Conservation (phyloP, 2,329 filamentous ascomycete species). For the Fusarium clavum region DNA sequence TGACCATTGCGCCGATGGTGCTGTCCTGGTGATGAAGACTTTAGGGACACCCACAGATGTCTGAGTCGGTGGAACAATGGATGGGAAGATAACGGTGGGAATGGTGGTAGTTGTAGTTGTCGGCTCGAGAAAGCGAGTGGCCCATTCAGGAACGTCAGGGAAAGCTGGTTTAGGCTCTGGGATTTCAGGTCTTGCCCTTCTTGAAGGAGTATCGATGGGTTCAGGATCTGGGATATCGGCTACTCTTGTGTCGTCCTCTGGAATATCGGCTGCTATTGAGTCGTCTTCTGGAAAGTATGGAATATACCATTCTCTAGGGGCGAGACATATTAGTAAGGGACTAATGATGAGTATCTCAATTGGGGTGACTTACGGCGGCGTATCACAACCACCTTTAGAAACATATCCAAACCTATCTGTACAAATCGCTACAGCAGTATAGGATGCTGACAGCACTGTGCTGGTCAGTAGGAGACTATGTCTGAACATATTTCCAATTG, state of each 20-base stretch:
- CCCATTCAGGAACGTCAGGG: too few species aligned
- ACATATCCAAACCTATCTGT: background rate
- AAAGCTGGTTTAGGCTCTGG: background rate
- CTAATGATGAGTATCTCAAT: background rate
- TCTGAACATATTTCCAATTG: conserved; percentile 4
- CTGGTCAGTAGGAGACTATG: background rate
- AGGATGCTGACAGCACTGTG: background rate
- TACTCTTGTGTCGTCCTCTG: background rate
- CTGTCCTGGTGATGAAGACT: conserved; percentile 2
- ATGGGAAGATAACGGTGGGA: background rate
- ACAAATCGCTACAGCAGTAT: fast-evolving
- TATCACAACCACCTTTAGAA: background rate
- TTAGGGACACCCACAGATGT: background rate
- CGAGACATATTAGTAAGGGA: background rate
- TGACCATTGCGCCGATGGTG: background rate
- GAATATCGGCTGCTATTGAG: background rate
- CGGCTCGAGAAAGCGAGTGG: background rate
- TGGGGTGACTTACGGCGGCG: background rate
- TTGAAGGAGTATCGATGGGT: background rate
- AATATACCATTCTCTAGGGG: background rate
- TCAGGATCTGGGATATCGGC: background rate
- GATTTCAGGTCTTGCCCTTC: background rate
- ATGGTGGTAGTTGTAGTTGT: background rate
- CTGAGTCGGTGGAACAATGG: background rate
- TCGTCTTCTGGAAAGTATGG: background rate